Evolutionary conservation across 768 basidiomycete genomes (phyloP), one percentile per base, ranked within the genome.

Genomic region (Pleurotus tuber-regium): DNA sequence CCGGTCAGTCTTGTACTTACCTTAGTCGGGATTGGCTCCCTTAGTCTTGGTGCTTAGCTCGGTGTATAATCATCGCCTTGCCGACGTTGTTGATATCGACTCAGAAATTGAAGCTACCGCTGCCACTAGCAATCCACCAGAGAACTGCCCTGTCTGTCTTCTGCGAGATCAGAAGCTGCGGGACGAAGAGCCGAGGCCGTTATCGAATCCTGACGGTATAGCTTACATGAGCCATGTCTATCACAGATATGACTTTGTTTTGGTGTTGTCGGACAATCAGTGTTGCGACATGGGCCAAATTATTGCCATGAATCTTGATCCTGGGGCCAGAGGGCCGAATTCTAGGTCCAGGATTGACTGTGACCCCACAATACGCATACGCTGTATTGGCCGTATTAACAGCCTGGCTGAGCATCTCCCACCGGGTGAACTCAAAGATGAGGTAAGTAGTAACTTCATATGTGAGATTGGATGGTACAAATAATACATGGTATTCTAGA

Each of bases 171-270:
- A 76, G 48, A 55, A 55, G 10, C 61, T 73, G 9, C 57, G 68
- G n/a, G 66, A 70, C 9, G 49, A 56, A 14, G 52, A 59, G n/a
- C 61, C 66, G 10, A 54, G 57, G 1, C 62, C 54, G 24, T 57
- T 77, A n/a, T 67, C 63, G n/a, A 64, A 43, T 54, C 52, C 57
- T 0, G 65, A 64, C 16, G 85, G 80, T 0, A 52, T 87, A 21
- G 63, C 70, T 0, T 81, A 71, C 59, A 66, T 64, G 8, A 80
- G 78, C 0, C 57, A 68, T 1, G 65, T 65, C 0, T 90, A 83
- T 54, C 89, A 92, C 49, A 43, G 70, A 0, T 65, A 81, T 36
- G 89, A 91, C 30, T 87, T 79, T 54, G 78, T 81, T 4, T 67
- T 83, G 4, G 76, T 83, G 59, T 67, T 62, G 16, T 71, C 75